Conservation (phyloP, 148 eudicot species). For the Agrostemma githago region DNA sequence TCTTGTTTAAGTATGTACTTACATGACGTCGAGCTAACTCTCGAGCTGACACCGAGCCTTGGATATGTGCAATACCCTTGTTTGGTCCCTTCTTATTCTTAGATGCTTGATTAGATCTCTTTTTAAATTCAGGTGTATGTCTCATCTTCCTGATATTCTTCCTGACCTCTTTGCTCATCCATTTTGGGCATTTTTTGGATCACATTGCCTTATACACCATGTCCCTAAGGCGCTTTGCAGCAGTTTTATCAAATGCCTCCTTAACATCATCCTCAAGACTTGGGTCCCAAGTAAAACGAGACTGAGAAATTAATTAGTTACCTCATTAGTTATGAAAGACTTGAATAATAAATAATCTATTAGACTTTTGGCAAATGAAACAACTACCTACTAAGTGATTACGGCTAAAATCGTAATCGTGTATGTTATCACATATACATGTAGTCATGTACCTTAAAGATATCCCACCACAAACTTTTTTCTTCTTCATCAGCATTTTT, state of each 20-base stretch:
- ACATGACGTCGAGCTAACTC: neutral
- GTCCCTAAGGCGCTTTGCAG: slow-evolving; percentile 6
- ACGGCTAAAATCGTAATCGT: too few relatives aligned
- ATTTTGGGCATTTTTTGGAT: neutral
- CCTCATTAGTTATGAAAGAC: too few relatives aligned
- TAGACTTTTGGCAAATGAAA: too few relatives aligned
- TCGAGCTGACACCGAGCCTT: neutral
- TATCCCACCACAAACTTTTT: too few relatives aligned
- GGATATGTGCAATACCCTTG: neutral
- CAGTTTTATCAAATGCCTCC: neutral
- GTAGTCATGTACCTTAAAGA: too few relatives aligned
- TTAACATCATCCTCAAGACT: neutral
- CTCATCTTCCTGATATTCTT: neutral
- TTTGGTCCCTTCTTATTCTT: neutral
- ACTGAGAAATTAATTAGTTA: neutral
- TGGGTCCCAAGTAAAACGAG: neutral
- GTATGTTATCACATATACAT: too few relatives aligned
- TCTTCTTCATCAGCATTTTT: too few relatives aligned
- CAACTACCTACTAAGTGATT: too few relatives aligned
- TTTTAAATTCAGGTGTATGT: neutral
- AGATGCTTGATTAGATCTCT: neutral
- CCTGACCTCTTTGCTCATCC: neutral
- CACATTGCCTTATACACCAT: slow-evolving; percentile 7
- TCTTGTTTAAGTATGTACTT: neutral
- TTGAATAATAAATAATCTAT: too few relatives aligned